Evolutionary conservation across 129 eudicot genomes (phyloP).

Genomic region (Sambucus nigra): DNA sequence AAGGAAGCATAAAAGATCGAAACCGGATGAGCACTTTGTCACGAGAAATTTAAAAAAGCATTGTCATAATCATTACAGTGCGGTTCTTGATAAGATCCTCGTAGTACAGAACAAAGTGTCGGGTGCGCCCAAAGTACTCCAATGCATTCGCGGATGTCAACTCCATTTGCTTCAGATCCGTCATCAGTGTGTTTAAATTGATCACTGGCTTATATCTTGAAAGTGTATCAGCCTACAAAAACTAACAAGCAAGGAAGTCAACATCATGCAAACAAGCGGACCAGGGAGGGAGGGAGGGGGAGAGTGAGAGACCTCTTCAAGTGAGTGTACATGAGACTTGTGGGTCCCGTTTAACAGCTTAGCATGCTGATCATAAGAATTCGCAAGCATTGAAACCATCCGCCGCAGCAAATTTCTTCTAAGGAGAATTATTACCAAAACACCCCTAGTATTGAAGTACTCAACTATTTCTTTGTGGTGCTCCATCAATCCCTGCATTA

Average conservation of each 20-base stretch:
- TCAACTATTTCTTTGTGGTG: slow-evolving; percentile 54
- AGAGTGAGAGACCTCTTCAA: slow-evolving; percentile 49
- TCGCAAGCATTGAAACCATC: slow-evolving; percentile 87
- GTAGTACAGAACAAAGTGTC: slow-evolving; percentile 68
- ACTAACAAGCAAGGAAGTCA: not conserved
- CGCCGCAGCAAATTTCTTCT: slow-evolving; percentile 75
- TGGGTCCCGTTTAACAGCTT: slow-evolving; percentile 74
- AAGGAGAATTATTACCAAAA: slow-evolving; percentile 59
- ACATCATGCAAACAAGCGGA: not conserved
- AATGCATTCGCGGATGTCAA: slow-evolving; percentile 44
- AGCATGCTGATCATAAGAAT: slow-evolving; percentile 63
- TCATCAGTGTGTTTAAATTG: slow-evolving; percentile 45
- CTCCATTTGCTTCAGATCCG: slow-evolving; percentile 70
- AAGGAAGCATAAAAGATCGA: too few relatives aligned
- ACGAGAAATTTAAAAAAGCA: not conserved
- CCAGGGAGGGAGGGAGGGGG: not conserved
- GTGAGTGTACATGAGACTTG: slow-evolving; percentile 82
- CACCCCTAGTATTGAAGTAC: slow-evolving; percentile 54
- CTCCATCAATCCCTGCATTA: slow-evolving; percentile 59
- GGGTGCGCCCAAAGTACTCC: slow-evolving; percentile 50
- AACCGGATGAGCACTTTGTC: not conserved
- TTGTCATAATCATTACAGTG: slow-evolving; percentile 38
- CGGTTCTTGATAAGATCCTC: slow-evolving; percentile 75
- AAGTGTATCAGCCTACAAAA: slow-evolving; percentile 68
- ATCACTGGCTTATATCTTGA: slow-evolving; percentile 67